These are phyloP conservation scores for Ambrosia artemisiifolia DNA, from an alignment of 129 eudicot species.

Conservation along the genomic window DNA sequence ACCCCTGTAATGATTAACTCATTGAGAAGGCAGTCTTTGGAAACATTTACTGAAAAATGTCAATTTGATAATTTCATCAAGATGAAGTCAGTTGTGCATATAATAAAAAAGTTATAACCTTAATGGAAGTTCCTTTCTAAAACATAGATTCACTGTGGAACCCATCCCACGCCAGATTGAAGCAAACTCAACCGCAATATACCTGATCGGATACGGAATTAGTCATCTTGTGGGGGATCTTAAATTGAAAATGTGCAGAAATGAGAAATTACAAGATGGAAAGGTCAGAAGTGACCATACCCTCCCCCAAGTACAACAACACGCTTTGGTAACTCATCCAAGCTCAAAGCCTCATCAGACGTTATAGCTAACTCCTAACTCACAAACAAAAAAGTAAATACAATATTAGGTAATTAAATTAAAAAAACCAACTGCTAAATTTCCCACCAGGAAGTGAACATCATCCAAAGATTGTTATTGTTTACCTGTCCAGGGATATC, in stretches of 20 bases:
- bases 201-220: conserved; percentile 41
- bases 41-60: background rate
- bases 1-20: conserved; percentile 52
- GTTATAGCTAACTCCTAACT: conserved; percentile 84
- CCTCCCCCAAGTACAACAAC: conserved; percentile 95
- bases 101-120: conserved; percentile 39
- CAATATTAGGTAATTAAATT: background rate
- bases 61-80: background rate
- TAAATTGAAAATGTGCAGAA: background rate
- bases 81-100: background rate
- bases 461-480: no score
- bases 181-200: conserved; percentile 99
- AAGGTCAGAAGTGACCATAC: conserved; percentile 32
- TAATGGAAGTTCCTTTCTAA: conserved; percentile 90
- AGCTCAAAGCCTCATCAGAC: conserved; percentile 96
- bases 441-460: background rate
- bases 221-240: background rate
- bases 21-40: background rate
- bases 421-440: background rate
- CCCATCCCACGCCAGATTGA: conserved; percentile 99
- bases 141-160: conserved; percentile 67
- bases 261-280: background rate
- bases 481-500: conserved; percentile 80
- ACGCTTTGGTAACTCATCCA: conserved; percentile 91
- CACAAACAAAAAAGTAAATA: background rate